These are phyloP conservation scores for Trametes versicolor DNA, from an alignment of 1,284 basidiomycete species.

Conservation along the genomic window DNA sequence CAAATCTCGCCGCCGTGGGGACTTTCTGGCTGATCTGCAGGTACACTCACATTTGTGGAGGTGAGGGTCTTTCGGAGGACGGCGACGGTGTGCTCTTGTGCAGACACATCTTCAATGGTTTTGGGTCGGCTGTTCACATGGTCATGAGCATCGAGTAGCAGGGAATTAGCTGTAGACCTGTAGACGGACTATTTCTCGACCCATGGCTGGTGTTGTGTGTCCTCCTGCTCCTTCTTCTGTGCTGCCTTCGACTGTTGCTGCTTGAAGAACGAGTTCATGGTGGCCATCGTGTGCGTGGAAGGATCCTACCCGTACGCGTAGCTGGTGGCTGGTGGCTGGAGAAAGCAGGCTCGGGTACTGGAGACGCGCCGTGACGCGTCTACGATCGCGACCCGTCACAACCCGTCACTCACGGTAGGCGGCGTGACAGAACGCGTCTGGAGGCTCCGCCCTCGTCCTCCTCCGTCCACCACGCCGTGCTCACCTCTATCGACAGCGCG, in stretches of 20 bases:
- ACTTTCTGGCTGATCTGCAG: not conserved
- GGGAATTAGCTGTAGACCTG: too few species aligned
- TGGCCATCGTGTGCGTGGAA: constrained; percentile 33
- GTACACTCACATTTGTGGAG: constrained; percentile 84
- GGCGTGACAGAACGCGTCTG: constrained; percentile 38
- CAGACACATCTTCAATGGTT: constrained; percentile 97
- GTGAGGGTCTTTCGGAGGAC: constrained; percentile 92
- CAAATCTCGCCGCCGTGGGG: too few species aligned
- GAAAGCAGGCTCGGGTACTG: not conserved
- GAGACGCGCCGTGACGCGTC: constrained; percentile 30
- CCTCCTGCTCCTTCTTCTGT: constrained; percentile 57
- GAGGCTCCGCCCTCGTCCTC: constrained; percentile 19
- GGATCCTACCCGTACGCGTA: too few species aligned
- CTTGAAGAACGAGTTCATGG: constrained; percentile 61
- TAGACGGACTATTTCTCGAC: constrained; percentile 92
- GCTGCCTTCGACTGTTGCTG: constrained; percentile 51
- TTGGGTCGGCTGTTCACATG: constrained; percentile 82
- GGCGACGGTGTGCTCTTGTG: constrained; percentile 96
- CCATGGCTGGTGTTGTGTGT: constrained; percentile 89
- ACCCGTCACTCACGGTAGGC: constrained; percentile 19
- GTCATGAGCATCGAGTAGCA: constrained; percentile 9
- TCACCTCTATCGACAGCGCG: constrained; percentile 7
- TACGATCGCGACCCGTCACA: constrained; percentile 37
- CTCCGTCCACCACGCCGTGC: constrained; percentile 20
- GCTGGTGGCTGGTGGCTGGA: constrained; percentile 1